A percentile compares a stretch with the other conserved stretches of the same genome.
Conservation (phyloP, 140 eudicot species). For the Oenanthe javanica region DNA sequence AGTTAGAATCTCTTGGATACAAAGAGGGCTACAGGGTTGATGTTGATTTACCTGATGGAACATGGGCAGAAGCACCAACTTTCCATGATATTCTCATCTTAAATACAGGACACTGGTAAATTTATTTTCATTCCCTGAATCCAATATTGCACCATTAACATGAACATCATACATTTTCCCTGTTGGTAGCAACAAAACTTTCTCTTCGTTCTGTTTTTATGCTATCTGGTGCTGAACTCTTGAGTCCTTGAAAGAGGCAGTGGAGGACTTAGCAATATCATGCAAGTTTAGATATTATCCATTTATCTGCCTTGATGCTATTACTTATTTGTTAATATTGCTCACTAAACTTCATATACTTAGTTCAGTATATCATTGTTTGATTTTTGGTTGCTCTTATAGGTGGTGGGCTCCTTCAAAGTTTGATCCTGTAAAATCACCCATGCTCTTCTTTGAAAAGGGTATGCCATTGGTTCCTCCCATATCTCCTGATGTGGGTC, state of each 20-base stretch:
- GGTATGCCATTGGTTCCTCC: constrained; percentile 74
- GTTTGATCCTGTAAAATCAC: constrained; percentile 88
- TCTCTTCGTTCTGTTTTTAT: not conserved
- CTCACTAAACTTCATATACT: not conserved
- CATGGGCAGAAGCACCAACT: constrained; percentile 79
- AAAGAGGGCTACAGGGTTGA: constrained; percentile 92
- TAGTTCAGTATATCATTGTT: constrained; percentile 12
- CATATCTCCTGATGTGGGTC: constrained; percentile 70
- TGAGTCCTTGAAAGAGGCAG: not conserved
- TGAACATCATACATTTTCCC: not conserved
- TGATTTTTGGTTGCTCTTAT: constrained; percentile 1
- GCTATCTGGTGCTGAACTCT: not conserved
- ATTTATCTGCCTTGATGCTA: not conserved
- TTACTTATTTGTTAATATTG: not conserved
- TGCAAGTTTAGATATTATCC: not conserved
- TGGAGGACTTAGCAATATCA: not conserved
- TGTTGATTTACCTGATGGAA: constrained; percentile 88
- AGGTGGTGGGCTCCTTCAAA: constrained; percentile 99
- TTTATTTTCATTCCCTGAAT: constrained; percentile 10
- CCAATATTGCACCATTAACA: not conserved
- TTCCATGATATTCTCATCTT: constrained; percentile 78
- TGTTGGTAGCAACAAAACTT: too few relatives aligned
- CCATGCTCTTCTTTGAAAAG: constrained; percentile 85
- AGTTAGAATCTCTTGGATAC: constrained; percentile 85
- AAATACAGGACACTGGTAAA: constrained; percentile 98